These are phyloP conservation scores for Trichoderma sp. DNA, from an alignment of 2,329 filamentous ascomycete species.

Conservation along the genomic window DNA sequence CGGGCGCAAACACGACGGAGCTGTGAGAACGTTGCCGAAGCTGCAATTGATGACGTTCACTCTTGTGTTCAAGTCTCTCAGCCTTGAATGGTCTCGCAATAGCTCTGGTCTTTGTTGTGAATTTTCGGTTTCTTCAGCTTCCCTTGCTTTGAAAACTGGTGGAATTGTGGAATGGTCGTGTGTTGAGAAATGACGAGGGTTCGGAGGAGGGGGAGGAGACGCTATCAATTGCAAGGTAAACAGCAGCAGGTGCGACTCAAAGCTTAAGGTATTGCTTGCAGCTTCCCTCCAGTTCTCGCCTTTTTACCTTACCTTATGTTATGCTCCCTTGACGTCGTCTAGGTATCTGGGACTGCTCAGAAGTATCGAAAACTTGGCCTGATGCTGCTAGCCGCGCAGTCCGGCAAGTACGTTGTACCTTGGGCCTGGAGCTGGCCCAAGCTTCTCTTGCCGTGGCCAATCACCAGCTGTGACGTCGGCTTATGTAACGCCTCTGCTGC, in stretches of 20 bases:
- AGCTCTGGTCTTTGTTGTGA: background rate
- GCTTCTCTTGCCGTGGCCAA: constrained; percentile 35
- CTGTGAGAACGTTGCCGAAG: too few species aligned
- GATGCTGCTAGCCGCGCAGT: background rate
- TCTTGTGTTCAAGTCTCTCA: too few species aligned
- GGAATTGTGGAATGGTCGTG: constrained; percentile 10
- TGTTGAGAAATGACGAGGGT: constrained; percentile 30
- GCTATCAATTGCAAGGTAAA: constrained; percentile 19
- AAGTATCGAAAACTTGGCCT: constrained; percentile 1
- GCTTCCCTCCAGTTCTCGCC: background rate
- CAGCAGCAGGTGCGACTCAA: constrained; percentile 6
- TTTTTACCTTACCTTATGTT: too few species aligned
- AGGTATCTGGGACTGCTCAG: background rate
- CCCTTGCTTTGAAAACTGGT: background rate
- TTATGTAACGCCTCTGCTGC: constrained; percentile 37
- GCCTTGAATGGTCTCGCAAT: too few species aligned
- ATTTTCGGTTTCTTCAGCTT: background rate
- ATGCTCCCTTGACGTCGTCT: background rate
- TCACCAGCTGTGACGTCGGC: constrained; percentile 32
- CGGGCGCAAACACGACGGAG: background rate
- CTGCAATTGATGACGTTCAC: background rate
- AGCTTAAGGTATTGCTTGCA: background rate
- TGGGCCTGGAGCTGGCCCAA: constrained; percentile 1
- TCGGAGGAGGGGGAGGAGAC: constrained; percentile 18
- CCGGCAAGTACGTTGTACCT: constrained; percentile 18